These are phyloP conservation scores for Goffeauzyma gilvescens DNA, from an alignment of 768 basidiomycete species.

Conservation along the genomic window DNA sequence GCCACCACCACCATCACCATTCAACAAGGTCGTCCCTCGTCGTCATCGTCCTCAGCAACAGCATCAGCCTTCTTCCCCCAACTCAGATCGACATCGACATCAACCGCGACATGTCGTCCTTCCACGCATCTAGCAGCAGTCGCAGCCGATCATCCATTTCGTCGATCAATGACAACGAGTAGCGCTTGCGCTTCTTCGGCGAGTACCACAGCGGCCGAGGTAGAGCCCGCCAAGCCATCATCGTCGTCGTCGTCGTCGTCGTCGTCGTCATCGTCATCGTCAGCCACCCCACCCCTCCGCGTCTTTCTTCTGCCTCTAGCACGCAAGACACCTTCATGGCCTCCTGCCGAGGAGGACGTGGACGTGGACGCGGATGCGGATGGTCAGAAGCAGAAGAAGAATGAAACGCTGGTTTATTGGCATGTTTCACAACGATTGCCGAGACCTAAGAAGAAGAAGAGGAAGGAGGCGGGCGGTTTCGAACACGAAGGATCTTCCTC, in stretches of 20 bases:
- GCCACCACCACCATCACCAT: too few relatives aligned
- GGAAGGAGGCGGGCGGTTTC: too few relatives aligned
- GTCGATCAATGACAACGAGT: neutral
- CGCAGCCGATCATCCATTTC: neutral
- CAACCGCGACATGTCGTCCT: constrained; percentile 5
- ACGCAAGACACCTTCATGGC: constrained; percentile 5
- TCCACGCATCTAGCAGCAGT: constrained; percentile 2
- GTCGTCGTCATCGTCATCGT: neutral
- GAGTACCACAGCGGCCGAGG: neutral
- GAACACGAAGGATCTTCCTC: constrained; percentile 3
- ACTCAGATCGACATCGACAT: constrained; percentile 1
- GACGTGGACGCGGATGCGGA: too few relatives aligned
- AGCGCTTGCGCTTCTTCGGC: too few relatives aligned
- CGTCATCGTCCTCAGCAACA: too few relatives aligned
- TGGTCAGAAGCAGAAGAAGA: too few relatives aligned
- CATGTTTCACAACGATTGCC: constrained; percentile 8
- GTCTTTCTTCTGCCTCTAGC: constrained; percentile 28
- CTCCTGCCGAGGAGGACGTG: too few relatives aligned
- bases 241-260: neutral
- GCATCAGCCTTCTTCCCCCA: neutral
- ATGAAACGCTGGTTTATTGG: constrained; percentile 6
- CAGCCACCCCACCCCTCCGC: constrained; percentile 13
- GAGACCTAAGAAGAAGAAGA: neutral
- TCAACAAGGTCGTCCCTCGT: too few relatives aligned
- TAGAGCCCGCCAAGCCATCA: constrained; percentile 5